Evolutionary conservation across 495 filamentous ascomycete genomes (phyloP).

Genomic region (Melanomma pulvis-pyrius): DNA sequence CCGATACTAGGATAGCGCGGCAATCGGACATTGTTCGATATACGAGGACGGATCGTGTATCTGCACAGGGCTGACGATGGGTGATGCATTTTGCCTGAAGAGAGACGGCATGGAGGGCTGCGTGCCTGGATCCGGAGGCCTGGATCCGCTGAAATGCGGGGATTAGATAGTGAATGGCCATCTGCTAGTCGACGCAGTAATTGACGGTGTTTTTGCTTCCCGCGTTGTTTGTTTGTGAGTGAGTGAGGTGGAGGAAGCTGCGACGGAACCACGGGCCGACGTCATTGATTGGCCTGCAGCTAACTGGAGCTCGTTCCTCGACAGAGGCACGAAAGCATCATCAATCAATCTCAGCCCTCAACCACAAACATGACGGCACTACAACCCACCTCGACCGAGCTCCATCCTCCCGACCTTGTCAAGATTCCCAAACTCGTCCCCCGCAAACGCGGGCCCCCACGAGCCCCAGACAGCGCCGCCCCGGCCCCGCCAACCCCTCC

Average conservation of each 20-base stretch:
- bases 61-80: constrained; percentile 10
- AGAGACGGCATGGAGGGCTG: background rate
- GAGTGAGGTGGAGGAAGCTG: background rate
- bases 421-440: constrained; percentile 29
- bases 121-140: constrained; percentile 11
- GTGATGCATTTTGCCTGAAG: background rate
- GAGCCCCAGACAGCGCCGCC: constrained; percentile 21
- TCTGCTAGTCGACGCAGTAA: background rate
- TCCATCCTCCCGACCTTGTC: constrained; percentile 1
- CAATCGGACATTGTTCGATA: constrained; percentile 2
- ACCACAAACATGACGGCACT: constrained; percentile 13
- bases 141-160: background rate
- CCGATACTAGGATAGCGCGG: background rate
- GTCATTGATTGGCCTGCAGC: background rate
- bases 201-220: background rate
- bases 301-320: background rate
- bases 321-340: background rate
- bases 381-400: background rate
- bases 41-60: background rate
- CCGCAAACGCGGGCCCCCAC: constrained; percentile 20
- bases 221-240: background rate
- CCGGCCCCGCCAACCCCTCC: constrained; percentile 66
- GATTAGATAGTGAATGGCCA: background rate
- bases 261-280: background rate
- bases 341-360: background rate